Percentiles rank a stretch among this genome's conserved stretches.
phyloP scores from a whole-genome alignment of 768 basidiomycete species.

The Pleurotus pulmonarius region DNA sequence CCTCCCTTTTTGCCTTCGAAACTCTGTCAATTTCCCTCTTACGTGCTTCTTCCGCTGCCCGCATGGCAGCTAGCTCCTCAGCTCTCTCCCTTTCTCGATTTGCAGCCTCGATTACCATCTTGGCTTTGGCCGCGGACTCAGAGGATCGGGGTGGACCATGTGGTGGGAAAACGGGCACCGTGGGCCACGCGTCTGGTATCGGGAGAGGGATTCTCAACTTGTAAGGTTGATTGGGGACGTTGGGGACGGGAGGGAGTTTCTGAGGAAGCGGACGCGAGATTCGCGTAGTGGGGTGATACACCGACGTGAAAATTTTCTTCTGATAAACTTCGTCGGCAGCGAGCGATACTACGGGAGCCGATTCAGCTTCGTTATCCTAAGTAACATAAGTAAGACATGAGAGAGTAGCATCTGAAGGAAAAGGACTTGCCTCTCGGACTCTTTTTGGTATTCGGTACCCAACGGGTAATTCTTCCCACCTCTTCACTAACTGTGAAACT shows the following conservation, averaged over 20 bases:
- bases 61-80: constrained; percentile 3
- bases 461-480: constrained; percentile 77
- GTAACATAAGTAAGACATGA: not conserved
- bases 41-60: constrained; percentile 10
- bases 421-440: constrained; percentile 23
- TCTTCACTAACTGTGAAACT: constrained; percentile 57
- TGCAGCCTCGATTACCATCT: not conserved
- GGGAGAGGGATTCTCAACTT: not conserved
- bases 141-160: not conserved
- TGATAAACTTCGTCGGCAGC: not conserved
- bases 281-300: not conserved
- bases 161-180: too few relatives aligned
- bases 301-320: not conserved
- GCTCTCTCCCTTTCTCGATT: constrained; percentile 12
- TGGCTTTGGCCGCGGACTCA: not conserved
- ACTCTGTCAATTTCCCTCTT: constrained; percentile 15
- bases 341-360: not conserved
- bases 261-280: not conserved
- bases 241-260: not conserved
- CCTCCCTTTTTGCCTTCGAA: constrained; percentile 23
- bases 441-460: constrained; percentile 87
- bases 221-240: not conserved
- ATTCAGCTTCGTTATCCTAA: constrained; percentile 16
- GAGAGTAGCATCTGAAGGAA: not conserved
- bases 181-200: too few relatives aligned